These are phyloP conservation scores for Globisporangium sylvaticum DNA, from an alignment of 352 stramenopile genomes.

Conservation along the genomic window DNA sequence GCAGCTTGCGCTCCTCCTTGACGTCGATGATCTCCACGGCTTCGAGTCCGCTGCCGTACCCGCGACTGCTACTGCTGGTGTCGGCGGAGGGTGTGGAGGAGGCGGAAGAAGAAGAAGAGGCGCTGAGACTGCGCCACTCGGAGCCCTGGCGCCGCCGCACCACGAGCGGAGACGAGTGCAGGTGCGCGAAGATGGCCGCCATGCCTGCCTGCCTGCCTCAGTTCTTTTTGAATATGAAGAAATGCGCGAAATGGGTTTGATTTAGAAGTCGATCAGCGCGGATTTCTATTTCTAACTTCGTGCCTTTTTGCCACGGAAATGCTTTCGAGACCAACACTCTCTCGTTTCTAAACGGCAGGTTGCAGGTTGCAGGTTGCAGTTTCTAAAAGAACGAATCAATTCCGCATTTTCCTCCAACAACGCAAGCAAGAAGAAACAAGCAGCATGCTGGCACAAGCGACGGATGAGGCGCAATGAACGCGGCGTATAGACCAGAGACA, in stretches of 20 bases:
- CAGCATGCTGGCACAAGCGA: too few species aligned
- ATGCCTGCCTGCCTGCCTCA: not conserved
- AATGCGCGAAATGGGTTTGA: not conserved
- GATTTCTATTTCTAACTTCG: not conserved
- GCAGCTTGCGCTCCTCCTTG: constrained; percentile 66
- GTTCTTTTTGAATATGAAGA: not conserved
- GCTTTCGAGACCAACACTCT: not conserved
- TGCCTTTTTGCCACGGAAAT: not conserved
- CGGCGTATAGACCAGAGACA: not conserved
- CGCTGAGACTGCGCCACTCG: constrained; percentile 61
- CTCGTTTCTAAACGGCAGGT: not conserved
- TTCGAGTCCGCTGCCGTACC: constrained; percentile 43
- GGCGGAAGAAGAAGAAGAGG: not conserved
- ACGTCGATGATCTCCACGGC: constrained; percentile 86
- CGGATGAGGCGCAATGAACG: not conserved
- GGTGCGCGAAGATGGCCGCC: constrained; percentile 66
- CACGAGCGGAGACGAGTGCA: constrained; percentile 82
- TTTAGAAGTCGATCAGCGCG: not conserved
- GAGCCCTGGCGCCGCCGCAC: constrained; percentile 52
- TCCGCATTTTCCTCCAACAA: not conserved
- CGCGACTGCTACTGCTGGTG: constrained; percentile 4
- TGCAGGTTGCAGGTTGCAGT: not conserved
- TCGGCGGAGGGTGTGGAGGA: not conserved
- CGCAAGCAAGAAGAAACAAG: not conserved
- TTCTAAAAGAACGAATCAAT: not conserved